Evolutionary conservation across 2,329 filamentous ascomycete species (phyloP).

Genomic region (Arthrobotrys pseudoclavata): DNA sequence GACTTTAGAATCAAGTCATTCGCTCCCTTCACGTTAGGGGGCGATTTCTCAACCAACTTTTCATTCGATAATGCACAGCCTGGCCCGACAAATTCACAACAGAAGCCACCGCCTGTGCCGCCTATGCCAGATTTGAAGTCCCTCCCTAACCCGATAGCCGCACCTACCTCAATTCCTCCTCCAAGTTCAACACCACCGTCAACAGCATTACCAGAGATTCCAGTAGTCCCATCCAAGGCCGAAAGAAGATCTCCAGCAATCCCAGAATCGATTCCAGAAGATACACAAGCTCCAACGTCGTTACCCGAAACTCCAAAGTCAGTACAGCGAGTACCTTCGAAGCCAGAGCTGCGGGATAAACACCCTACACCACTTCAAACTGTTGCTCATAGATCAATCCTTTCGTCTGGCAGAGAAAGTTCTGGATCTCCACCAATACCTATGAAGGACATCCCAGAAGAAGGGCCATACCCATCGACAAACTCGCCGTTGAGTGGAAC

Average conservation of each 20-base stretch:
- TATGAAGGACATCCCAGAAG: constrained; percentile 58
- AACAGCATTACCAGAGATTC: constrained; percentile 33
- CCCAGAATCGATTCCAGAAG: constrained; percentile 28
- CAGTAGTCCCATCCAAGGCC: constrained; percentile 36
- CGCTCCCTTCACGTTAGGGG: constrained; percentile 45
- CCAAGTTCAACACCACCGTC: constrained; percentile 8
- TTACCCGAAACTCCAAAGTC: constrained; percentile 44
- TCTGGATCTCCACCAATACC: constrained; percentile 40
- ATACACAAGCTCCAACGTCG: constrained; percentile 10
- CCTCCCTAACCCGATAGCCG: background rate
- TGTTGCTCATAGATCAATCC: constrained; percentile 50
- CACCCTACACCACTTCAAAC: constrained; percentile 46
- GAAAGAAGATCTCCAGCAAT: constrained; percentile 38
- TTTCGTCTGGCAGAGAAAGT: constrained; percentile 51
- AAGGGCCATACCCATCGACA: constrained; percentile 46
- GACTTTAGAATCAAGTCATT: constrained; percentile 54
- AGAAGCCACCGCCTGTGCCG: constrained; percentile 32
- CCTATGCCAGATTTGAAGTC: constrained; percentile 23
- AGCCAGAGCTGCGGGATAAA: constrained; percentile 40
- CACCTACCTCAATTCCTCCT: background rate
- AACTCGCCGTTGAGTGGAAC: constrained; percentile 37
- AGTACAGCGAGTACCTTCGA: constrained; percentile 44
- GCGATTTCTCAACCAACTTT: constrained; percentile 34
- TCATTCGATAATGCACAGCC: constrained; percentile 31
- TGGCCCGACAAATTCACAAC: background rate